Evolutionary conservation across 345 rosid genomes (phyloP).

Genomic region (Sapria himalayana): DNA sequence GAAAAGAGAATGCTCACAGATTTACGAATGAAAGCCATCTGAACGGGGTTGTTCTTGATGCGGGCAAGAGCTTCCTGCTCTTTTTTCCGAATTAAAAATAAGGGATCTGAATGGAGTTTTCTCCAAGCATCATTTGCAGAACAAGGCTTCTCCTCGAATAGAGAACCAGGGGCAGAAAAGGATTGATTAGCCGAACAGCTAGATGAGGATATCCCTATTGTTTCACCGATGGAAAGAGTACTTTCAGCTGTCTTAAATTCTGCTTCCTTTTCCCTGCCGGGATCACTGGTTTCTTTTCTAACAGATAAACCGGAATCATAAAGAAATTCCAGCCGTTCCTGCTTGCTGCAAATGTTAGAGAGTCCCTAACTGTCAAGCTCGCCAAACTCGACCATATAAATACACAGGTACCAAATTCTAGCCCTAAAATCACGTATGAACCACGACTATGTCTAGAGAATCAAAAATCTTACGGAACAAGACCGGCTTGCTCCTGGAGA

Average conservation of each 20-base stretch:
- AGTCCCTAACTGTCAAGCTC: slow-evolving; percentile 6
- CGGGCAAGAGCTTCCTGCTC: slow-evolving; percentile 92
- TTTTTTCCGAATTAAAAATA: slow-evolving; percentile 77
- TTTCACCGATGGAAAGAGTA: slow-evolving; percentile 4
- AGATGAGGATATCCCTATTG: slow-evolving; percentile 2
- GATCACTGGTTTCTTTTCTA: slow-evolving; percentile 28
- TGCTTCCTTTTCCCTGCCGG: slow-evolving; percentile 25
- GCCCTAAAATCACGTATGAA: not conserved
- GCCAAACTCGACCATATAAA: not conserved
- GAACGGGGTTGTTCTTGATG: slow-evolving; percentile 85
- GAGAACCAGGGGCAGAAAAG: slow-evolving; percentile 46
- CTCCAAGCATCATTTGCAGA: slow-evolving; percentile 87
- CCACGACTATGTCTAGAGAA: too few species aligned
- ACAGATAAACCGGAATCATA: slow-evolving; percentile 87
- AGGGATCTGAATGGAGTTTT: slow-evolving; percentile 78
- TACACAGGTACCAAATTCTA: slow-evolving; percentile 11
- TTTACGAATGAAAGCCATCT: slow-evolving; percentile 71
- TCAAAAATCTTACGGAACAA: slow-evolving; percentile 41
- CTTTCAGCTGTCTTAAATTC: slow-evolving; percentile 55
- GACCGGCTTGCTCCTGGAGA: slow-evolving; percentile 90
- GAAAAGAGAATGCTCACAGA: slow-evolving; percentile 27
- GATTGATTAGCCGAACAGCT: slow-evolving; percentile 16
- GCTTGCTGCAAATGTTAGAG: slow-evolving; percentile 38
- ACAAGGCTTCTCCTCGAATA: slow-evolving; percentile 68
- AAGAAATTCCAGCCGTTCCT: slow-evolving; percentile 85